phyloP scores from a whole-genome alignment of 2,329 filamentous ascomycete genomes.

The Leptosphaerulina australis region DNA sequence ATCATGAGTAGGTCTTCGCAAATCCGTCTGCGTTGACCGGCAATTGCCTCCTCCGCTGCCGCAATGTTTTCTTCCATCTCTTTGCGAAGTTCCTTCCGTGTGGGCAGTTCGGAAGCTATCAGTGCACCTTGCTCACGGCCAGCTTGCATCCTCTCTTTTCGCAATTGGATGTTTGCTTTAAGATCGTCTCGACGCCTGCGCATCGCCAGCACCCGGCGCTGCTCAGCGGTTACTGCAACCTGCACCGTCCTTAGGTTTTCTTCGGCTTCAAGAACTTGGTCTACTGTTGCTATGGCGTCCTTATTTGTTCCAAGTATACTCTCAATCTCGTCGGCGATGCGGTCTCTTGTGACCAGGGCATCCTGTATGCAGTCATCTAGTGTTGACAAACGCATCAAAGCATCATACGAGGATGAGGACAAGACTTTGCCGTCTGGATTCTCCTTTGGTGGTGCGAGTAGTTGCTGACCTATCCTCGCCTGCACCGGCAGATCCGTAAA shows the following conservation, averaged over 20 bases:
- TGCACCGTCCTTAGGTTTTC: constrained; percentile 54
- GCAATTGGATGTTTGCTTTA: constrained; percentile 66
- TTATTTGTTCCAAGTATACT: constrained; percentile 49
- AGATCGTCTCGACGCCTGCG: constrained; percentile 71
- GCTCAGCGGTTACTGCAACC: constrained; percentile 65
- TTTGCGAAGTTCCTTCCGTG: constrained; percentile 54
- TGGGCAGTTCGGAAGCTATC: constrained; percentile 65
- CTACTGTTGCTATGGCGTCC: constrained; percentile 43
- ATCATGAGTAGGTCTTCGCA: constrained; percentile 81
- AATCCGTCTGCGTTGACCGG: constrained; percentile 84
- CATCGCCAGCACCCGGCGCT: constrained; percentile 67
- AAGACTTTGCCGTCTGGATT: constrained; percentile 57
- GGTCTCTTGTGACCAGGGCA: constrained; percentile 76
- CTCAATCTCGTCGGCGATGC: constrained; percentile 79
- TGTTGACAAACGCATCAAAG: constrained; percentile 85
- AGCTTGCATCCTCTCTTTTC: constrained; percentile 69
- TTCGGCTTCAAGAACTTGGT: constrained; percentile 51
- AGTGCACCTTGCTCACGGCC: constrained; percentile 66
- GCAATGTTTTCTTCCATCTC: constrained; percentile 62
- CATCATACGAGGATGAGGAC: constrained; percentile 82
- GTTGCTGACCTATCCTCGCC: constrained; percentile 36
- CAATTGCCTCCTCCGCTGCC: constrained; percentile 68
- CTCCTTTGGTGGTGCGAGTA: constrained; percentile 43
- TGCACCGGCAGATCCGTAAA: constrained; percentile 67
- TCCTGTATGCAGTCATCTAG: constrained; percentile 92